These are phyloP conservation scores for Myxozyma nipponensis DNA, from an alignment of 805 yeast genomes.

Conservation along the genomic window DNA sequence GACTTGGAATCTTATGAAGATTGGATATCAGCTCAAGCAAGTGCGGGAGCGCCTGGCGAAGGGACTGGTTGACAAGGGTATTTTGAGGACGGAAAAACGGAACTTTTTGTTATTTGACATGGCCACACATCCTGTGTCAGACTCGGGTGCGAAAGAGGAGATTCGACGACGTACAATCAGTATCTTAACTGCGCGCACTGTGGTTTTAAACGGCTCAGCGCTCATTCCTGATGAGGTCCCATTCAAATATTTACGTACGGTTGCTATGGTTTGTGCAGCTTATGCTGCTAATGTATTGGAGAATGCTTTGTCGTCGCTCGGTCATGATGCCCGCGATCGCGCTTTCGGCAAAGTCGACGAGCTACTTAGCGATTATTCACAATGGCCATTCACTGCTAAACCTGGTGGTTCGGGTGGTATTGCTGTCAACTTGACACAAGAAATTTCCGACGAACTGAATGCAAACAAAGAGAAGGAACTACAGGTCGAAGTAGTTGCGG, in stretches of 20 bases:
- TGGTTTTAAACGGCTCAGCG: slow-evolving; percentile 47
- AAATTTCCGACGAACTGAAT: slow-evolving; percentile 46
- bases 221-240: slow-evolving; percentile 68
- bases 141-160: slow-evolving; percentile 76
- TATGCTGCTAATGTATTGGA: slow-evolving; percentile 96
- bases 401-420: slow-evolving; percentile 47
- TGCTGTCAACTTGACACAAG: slow-evolving; percentile 63
- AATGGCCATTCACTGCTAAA: slow-evolving; percentile 71
- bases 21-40: slow-evolving; percentile 92
- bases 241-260: slow-evolving; percentile 68
- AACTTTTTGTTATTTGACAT: slow-evolving; percentile 92
- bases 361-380: slow-evolving; percentile 71
- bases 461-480: slow-evolving; percentile 51
- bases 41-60: slow-evolving; percentile 95
- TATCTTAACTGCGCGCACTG: slow-evolving; percentile 67
- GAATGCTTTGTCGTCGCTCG: slow-evolving; percentile 66
- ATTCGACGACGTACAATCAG: slow-evolving; percentile 68
- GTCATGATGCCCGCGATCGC: slow-evolving; percentile 84
- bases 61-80: slow-evolving; percentile 95
- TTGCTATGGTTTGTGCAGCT: slow-evolving; percentile 80
- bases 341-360: slow-evolving; percentile 96
- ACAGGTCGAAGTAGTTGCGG: slow-evolving; percentile 85
- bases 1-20: slow-evolving; percentile 95
- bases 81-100: slow-evolving; percentile 90
- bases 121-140: slow-evolving; percentile 98